Percentiles rank a stretch among this genome's conserved stretches.
Conservation (phyloP, 1,284 basidiomycete genomes). For the Trichosporon coremiiforme region DNA sequence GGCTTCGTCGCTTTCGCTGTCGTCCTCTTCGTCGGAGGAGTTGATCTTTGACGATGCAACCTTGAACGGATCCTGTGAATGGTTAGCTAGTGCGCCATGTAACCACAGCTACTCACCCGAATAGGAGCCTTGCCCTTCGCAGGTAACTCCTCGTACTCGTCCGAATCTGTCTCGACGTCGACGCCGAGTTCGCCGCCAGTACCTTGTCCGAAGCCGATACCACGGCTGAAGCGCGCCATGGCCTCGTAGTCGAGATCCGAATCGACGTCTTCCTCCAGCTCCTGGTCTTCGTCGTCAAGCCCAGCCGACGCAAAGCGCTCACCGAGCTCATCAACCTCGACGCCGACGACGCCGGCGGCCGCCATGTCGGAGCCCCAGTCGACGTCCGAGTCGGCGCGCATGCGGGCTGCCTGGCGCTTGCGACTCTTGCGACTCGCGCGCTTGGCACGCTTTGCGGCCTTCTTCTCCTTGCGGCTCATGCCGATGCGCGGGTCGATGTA, state of each 20-base stretch:
- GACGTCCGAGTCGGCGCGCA: constrained; percentile 51
- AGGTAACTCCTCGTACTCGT: constrained; percentile 30
- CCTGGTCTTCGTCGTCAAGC: constrained; percentile 21
- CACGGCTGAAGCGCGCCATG: constrained; percentile 37
- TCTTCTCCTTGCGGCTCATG: constrained; percentile 36
- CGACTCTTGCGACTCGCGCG: constrained; percentile 30
- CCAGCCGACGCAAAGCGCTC: constrained; percentile 13
- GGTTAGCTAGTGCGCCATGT: constrained; percentile 16
- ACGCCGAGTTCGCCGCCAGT: constrained; percentile 16
- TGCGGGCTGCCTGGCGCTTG: constrained; percentile 29
- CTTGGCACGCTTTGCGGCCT: constrained; percentile 41
- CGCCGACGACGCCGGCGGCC: constrained; percentile 33
- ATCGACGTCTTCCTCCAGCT: constrained; percentile 27
- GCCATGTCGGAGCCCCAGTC: constrained; percentile 57
- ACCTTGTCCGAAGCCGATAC: constrained; percentile 30
- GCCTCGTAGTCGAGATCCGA: constrained; percentile 39
- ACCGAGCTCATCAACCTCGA: constrained; percentile 34
- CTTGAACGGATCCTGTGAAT: constrained; percentile 10
- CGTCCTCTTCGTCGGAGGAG: constrained; percentile 26
- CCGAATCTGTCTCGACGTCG: constrained; percentile 29
- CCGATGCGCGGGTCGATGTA: constrained; percentile 37
- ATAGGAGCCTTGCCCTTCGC: constrained; percentile 24
- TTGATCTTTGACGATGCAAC: constrained; percentile 17
- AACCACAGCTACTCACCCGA: neutral
- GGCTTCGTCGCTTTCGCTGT: constrained; percentile 26